A percentile compares a stretch with the other conserved stretches of the same genome.
Conservation (phyloP, 257 asterid genomes). For the Jacaranda copaia region DNA sequence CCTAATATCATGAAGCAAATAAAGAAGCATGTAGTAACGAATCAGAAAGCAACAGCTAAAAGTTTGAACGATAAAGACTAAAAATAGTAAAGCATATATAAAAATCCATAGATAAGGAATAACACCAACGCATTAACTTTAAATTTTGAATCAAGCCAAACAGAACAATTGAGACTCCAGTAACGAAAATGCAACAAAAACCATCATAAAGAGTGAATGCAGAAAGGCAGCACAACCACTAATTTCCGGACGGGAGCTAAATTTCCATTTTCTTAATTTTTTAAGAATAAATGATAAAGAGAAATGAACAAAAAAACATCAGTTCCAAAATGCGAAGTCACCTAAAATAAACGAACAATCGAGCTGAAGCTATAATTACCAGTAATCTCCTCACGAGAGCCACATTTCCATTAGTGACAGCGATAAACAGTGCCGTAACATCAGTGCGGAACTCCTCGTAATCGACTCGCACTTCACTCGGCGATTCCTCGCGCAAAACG, state of each 20-base stretch:
- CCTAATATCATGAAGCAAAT: constrained; percentile 10
- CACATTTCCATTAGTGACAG: constrained; percentile 63
- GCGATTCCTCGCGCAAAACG: constrained; percentile 58
- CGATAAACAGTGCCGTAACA: constrained; percentile 73
- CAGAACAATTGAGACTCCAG: constrained; percentile 15
- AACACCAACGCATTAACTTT: constrained; percentile 31
- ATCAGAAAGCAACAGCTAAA: constrained; percentile 15
- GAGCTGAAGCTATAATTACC: constrained; percentile 44
- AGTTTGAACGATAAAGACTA: constrained; percentile 14
- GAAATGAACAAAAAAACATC: not conserved
- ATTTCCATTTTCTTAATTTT: not conserved
- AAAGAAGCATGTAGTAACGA: constrained; percentile 19
- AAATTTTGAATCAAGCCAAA: constrained; percentile 39
- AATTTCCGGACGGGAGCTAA: constrained; percentile 5
- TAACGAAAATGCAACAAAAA: constrained; percentile 18
- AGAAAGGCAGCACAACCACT: constrained; percentile 13
- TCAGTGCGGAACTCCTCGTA: constrained; percentile 76
- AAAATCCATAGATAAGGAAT: not conserved
- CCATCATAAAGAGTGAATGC: constrained; percentile 7
- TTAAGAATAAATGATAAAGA: not conserved
- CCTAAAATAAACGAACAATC: not conserved
- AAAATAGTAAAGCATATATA: not conserved
- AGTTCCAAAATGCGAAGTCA: no score
- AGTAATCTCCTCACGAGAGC: constrained; percentile 63
- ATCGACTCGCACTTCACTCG: constrained; percentile 57